Evolutionary conservation across 106 monocot genomes (phyloP), one percentile per base, ranked within the genome.

Genomic region (Dendrobium nobile): DNA sequence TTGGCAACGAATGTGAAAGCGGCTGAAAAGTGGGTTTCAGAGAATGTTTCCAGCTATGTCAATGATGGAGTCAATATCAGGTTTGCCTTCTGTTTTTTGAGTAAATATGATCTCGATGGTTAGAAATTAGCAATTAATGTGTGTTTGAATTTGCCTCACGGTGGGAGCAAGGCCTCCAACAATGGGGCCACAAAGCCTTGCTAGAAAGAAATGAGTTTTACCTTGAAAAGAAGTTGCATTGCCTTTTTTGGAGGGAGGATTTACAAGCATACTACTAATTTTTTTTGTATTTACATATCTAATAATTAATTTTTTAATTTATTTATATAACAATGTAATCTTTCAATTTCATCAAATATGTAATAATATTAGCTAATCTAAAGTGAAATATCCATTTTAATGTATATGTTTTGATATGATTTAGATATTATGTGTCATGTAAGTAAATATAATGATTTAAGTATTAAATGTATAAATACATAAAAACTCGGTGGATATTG

Each of bases 11-110:
- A 79, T 22, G 43, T 88, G 59, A 87, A 85, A 68, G 83, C 85
- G 0, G 96, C 96, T 0, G 80, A 91, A 80, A 75, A 84, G 1
- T 96, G 93, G 93, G 96, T 96, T 20, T 87, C 90, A 27, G 81
- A 82, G 76, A 96, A 96, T 86, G 81, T 93, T 83, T 96, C 96
- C 11, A 59, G 81, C 17, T 87, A 85, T 86, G n/a, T 90, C 85
- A 91, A 81, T 61, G 82, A 90, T 73, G 96, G 96, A 59, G 96
- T 96, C 67, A 84, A 87, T 72, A 87, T 96, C 90, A 93, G 93
- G 96, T 92, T 67, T 9, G 70, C 13, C 70, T 70, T 70, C 37
- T 37, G 33, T 22, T 33, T 51, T 51, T 44, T 45, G 8, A 45
- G 45, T 7, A 9, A 45, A 45, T 45, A 0, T 9, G 9, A 9